These are phyloP conservation scores for Coemansia sp. DNA, from an alignment of 192 early-diverging fungal genomes.

Conservation along the genomic window DNA sequence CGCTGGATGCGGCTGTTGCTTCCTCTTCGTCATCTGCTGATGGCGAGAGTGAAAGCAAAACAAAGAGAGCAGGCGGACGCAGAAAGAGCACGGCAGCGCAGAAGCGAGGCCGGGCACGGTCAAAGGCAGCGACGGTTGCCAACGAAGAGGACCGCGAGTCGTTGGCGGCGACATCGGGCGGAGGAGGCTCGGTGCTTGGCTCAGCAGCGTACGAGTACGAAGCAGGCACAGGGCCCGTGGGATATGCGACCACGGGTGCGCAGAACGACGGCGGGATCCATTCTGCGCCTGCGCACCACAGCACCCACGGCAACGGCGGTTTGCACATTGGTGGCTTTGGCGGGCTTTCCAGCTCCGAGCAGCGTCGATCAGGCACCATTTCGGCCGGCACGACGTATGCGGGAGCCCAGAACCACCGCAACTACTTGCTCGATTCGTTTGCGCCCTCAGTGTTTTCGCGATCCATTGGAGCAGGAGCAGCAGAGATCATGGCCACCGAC, in stretches of 20 bases:
- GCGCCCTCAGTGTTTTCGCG: constrained; percentile 50
- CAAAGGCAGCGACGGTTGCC: constrained; percentile 10
- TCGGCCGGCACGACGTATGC: constrained; percentile 17
- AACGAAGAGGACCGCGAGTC: neutral
- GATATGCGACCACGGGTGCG: neutral
- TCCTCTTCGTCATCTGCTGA: neutral
- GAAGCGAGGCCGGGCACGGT: constrained; percentile 23
- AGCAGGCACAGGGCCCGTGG: neutral
- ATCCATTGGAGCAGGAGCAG: constrained; percentile 10
- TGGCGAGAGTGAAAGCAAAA: neutral
- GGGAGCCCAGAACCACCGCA: constrained; percentile 19
- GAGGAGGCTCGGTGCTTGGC: neutral
- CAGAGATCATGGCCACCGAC: constrained; percentile 37
- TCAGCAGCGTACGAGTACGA: neutral
- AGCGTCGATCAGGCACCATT: constrained; percentile 17
- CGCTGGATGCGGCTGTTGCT: neutral
- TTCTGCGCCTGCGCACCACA: constrained; percentile 29
- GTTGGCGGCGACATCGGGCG: neutral
- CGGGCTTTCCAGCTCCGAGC: constrained; percentile 11
- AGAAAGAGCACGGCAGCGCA: constrained; percentile 12
- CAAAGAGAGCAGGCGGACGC: neutral
- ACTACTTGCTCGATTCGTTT: constrained; percentile 36
- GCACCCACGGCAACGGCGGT: neutral
- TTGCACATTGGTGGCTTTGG: constrained; percentile 13
- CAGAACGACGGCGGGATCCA: constrained; percentile 30